A percentile compares a stretch with the other conserved stretches of the same genome.
Conservation (phyloP, 441 rosid species). For the Erodium trifolium region DNA sequence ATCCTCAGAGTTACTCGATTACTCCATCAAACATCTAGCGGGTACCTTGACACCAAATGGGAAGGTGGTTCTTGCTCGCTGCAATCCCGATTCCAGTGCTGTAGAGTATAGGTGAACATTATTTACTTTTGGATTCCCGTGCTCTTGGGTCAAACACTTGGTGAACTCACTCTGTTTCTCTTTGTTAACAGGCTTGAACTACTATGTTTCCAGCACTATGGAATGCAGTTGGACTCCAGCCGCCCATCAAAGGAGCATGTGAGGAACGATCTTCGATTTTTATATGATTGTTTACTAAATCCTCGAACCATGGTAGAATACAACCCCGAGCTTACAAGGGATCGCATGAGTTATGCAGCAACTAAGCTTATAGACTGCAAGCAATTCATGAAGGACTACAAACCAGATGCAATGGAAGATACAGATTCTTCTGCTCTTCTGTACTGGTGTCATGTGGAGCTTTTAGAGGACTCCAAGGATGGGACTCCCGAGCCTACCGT, state of each 20-base stretch:
- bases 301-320: constrained; percentile 33
- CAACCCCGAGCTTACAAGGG: constrained; percentile 30
- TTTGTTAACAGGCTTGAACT: constrained; percentile 37
- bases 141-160: background rate
- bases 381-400: constrained; percentile 54
- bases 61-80: constrained; percentile 37
- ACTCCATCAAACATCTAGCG: constrained; percentile 51
- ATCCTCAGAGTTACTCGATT: constrained; percentile 50
- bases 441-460: constrained; percentile 45
- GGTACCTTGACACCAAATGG: constrained; percentile 33
- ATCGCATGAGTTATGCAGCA: constrained; percentile 35
- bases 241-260: constrained; percentile 39
- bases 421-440: constrained; percentile 27
- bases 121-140: no score
- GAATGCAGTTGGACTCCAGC: constrained; percentile 22
- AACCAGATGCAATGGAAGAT: background rate
- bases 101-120: constrained; percentile 49
- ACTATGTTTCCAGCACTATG: constrained; percentile 17
- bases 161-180: no score
- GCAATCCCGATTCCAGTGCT: constrained; percentile 33
- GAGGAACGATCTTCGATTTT: constrained; percentile 39
- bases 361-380: constrained; percentile 64
- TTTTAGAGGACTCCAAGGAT: constrained; percentile 39
- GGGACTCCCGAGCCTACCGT: constrained; percentile 32
- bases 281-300: constrained; percentile 41